Percentiles rank a stretch among this genome's conserved stretches.
phyloP scores from a whole-genome alignment of 768 basidiomycete genomes.

The Russula lepida region DNA sequence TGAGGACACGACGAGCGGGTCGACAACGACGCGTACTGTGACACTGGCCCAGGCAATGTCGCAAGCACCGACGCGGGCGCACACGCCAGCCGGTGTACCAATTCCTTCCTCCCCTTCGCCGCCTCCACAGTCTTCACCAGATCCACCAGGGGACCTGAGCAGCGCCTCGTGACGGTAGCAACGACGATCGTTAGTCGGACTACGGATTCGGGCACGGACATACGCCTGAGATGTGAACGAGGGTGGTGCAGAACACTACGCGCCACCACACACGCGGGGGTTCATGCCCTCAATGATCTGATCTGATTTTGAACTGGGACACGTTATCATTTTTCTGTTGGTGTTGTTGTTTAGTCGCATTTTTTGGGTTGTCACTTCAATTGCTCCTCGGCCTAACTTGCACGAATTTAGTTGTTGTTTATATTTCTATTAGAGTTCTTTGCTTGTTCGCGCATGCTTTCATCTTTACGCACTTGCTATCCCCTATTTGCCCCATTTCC shows the following conservation, averaged over 20 bases:
- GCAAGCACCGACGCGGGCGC: neutral
- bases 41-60: neutral
- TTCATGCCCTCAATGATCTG: neutral
- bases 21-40: constrained; percentile 7
- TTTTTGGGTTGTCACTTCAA: too few relatives aligned
- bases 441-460: too few relatives aligned
- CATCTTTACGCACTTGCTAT: too few relatives aligned
- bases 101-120: neutral
- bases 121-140: too few relatives aligned
- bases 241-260: neutral
- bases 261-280: neutral
- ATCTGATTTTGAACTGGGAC: too few relatives aligned
- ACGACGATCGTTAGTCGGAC: neutral
- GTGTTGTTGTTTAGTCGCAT: too few relatives aligned
- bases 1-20: constrained; percentile 3
- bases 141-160: neutral
- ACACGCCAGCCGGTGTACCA: neutral
- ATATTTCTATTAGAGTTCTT: too few relatives aligned
- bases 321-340: too few relatives aligned
- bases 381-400: too few relatives aligned
- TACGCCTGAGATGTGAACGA: neutral
- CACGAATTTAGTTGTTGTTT: too few relatives aligned
- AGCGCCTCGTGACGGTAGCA: neutral
- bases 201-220: neutral
- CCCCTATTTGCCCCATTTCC: too few relatives aligned